A percentile compares a stretch with the other conserved stretches of the same genome.
Evolutionary conservation across 108 stramenopile species (phyloP).

Genomic region (Phaeodactylum tricornutum): DNA sequence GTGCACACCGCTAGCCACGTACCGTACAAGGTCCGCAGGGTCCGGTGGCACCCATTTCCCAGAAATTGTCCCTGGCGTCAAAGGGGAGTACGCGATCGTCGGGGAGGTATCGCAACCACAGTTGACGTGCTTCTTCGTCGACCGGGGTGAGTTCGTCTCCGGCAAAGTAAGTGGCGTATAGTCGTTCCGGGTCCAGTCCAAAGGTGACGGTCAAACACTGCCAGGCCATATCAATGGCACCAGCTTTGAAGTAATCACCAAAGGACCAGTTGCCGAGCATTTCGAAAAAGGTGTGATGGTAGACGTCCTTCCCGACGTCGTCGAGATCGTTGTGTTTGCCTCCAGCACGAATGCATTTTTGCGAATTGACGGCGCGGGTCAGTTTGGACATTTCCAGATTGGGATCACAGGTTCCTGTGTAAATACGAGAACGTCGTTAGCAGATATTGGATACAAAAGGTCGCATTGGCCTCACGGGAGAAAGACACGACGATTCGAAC

Average conservation of each 20-base stretch:
- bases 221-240: conserved; percentile 96
- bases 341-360: conserved; percentile 99
- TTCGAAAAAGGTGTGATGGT: conserved; percentile 99
- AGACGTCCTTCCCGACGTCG: conserved; percentile 99
- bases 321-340: conserved; percentile 99
- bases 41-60: conserved; percentile 99
- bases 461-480: too few relatives aligned
- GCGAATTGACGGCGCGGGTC: conserved; percentile 92
- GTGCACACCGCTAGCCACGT: conserved; percentile 6
- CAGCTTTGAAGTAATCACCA: conserved; percentile 98
- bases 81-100: conserved; percentile 88
- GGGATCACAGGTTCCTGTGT: conserved; percentile 77
- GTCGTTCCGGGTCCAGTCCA: conserved; percentile 63
- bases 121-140: conserved; percentile 83
- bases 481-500: too few relatives aligned
- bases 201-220: conserved; percentile 89
- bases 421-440: too few relatives aligned
- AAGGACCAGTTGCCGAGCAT: conserved; percentile 99
- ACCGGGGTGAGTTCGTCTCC: conserved; percentile 85
- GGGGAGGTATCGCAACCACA: conserved; percentile 93
- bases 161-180: conserved; percentile 98
- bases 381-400: conserved; percentile 71
- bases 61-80: conserved; percentile 96
- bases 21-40: conserved; percentile 97
- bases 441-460: too few relatives aligned